phyloP scores from a whole-genome alignment of 164 flowering plant species.

The Vitis labrusca region DNA sequence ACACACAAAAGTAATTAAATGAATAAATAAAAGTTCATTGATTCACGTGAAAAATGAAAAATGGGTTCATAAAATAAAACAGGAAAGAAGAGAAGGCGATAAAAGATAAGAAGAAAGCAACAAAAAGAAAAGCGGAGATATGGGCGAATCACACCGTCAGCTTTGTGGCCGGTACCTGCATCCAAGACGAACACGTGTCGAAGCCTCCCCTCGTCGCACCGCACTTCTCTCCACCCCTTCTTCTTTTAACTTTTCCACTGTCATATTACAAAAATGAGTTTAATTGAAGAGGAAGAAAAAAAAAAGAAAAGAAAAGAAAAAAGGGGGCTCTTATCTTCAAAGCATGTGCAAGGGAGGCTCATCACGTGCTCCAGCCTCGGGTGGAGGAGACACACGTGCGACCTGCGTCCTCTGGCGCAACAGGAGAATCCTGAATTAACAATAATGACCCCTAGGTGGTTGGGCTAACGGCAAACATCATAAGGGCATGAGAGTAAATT shows the following conservation, averaged over 20 bases:
- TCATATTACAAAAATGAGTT: too few species aligned
- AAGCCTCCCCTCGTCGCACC: not conserved
- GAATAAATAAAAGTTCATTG: too few species aligned
- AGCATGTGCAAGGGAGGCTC: slow-evolving; percentile 20
- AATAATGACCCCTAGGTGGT: too few species aligned
- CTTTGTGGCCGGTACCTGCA: slow-evolving; percentile 27
- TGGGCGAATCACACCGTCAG: slow-evolving; percentile 22
- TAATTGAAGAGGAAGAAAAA: too few species aligned
- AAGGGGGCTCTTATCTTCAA: too few species aligned
- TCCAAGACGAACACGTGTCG: slow-evolving; percentile 11
- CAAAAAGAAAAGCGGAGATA: slow-evolving; percentile 14
- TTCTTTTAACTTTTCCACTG: too few species aligned
- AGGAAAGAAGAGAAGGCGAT: slow-evolving; percentile 11
- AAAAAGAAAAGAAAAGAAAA: too few species aligned
- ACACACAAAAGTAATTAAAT: too few species aligned
- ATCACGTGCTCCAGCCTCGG: slow-evolving; percentile 28
- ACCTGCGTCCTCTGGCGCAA: slow-evolving; percentile 25
- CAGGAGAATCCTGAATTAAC: slow-evolving; percentile 1
- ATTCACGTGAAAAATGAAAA: not conserved
- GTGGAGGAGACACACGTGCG: slow-evolving; percentile 38
- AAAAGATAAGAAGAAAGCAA: not conserved
- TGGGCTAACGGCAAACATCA: too few species aligned
- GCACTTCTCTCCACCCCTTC: not conserved
- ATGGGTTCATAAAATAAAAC: slow-evolving; percentile 8
- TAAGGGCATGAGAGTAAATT: too few species aligned